Percentiles rank a stretch among this genome's conserved stretches.
phyloP scores from a whole-genome alignment of 2,329 filamentous ascomycete genomes.

The Sarocladiaceae sp. region DNA sequence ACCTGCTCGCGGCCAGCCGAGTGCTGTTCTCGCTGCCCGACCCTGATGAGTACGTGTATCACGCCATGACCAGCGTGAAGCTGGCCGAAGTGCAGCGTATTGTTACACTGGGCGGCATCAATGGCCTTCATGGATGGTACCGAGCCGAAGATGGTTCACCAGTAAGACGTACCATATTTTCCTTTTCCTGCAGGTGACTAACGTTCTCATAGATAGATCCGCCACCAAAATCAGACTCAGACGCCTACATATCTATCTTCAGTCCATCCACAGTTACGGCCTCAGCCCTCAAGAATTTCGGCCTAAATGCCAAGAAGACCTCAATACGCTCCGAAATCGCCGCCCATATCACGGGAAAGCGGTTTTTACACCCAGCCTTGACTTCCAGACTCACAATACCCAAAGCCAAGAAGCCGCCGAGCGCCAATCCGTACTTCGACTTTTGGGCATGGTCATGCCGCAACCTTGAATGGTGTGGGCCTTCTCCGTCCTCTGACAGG shows the following conservation, averaged over 20 bases:
- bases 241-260: conserved; percentile 66
- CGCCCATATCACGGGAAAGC: conserved; percentile 48
- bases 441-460: conserved; percentile 64
- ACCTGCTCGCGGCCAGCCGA: conserved; percentile 40
- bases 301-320: conserved; percentile 58
- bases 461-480: conserved; percentile 62
- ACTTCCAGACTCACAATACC: conserved; percentile 36
- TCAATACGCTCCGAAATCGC: conserved; percentile 57
- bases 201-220: conserved; percentile 31
- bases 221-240: conserved; percentile 54
- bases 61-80: conserved; percentile 45
- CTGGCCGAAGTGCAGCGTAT: conserved; percentile 45
- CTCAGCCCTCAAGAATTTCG: conserved; percentile 59
- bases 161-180: conserved; percentile 19
- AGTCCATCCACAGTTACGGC: conserved; percentile 52
- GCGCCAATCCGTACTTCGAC: conserved; percentile 62
- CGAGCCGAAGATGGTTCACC: conserved; percentile 28
- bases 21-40: conserved; percentile 39
- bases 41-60: conserved; percentile 44
- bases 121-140: conserved; percentile 48
- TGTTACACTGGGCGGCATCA: conserved; percentile 37
- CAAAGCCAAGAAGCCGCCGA: conserved; percentile 38
- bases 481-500: conserved; percentile 45
- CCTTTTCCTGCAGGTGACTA: neutral
- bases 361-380: conserved; percentile 44